A percentile compares a stretch with the other conserved stretches of the same genome.
Conservation (phyloP, 2,329 filamentous ascomycete genomes). For the Aulographum hederae region DNA sequence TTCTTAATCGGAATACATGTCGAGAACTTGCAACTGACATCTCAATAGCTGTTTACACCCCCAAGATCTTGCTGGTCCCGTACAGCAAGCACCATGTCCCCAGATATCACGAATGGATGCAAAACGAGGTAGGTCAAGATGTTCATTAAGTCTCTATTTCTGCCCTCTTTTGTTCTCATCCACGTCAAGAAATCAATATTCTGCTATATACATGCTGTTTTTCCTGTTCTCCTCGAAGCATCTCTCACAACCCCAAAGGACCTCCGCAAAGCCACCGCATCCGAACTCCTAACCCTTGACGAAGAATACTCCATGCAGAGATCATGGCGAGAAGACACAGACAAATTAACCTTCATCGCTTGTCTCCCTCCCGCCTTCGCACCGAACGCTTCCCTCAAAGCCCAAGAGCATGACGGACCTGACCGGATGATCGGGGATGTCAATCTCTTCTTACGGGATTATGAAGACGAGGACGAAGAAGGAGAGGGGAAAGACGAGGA, state of each 20-base stretch:
- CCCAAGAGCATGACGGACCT: constrained; percentile 14
- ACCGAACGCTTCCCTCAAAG: constrained; percentile 32
- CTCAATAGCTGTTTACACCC: constrained; percentile 47
- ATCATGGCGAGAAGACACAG: constrained; percentile 64
- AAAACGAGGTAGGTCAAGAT: constrained; percentile 41
- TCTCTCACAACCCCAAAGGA: constrained; percentile 33
- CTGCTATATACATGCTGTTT: constrained; percentile 1
- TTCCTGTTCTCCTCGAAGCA: not conserved
- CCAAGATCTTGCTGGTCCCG: constrained; percentile 57
- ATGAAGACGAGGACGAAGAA: constrained; percentile 26
- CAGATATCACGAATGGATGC: constrained; percentile 83
- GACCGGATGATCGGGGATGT: constrained; percentile 28
- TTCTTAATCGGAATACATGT: not conserved
- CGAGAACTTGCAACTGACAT: not conserved
- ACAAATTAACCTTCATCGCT: constrained; percentile 87
- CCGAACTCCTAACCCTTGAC: constrained; percentile 59
- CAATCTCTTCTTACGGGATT: constrained; percentile 55
- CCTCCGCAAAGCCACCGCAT: constrained; percentile 72
- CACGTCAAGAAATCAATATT: not conserved
- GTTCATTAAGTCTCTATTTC: too few relatives aligned
- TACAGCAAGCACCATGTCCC: constrained; percentile 69
- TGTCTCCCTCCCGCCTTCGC: constrained; percentile 32
- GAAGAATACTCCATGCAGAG: constrained; percentile 82
- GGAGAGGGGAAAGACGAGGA: constrained; percentile 7
- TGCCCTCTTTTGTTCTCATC: not conserved